Percentiles rank a stretch among this genome's conserved stretches.
Evolutionary conservation across 75 land plant genomes (phyloP).

Genomic region (Isoetes taiwanensis): DNA sequence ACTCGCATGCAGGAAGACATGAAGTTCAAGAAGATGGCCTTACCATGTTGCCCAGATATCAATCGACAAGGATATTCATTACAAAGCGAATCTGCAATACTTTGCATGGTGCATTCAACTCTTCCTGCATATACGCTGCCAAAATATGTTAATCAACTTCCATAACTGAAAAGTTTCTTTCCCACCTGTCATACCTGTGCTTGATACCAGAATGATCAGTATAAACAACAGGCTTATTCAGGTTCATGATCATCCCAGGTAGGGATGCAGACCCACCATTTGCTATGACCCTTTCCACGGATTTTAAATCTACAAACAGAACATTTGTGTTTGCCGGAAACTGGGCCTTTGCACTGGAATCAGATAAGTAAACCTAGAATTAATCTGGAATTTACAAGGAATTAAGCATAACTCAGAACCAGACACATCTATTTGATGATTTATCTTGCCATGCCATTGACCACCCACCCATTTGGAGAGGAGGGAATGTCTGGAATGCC

Average conservation of each 20-base stretch:
- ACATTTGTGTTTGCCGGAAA: slow-evolving; percentile 98
- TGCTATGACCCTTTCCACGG: slow-evolving; percentile 71
- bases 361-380: neutral
- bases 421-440: too few species aligned
- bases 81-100: slow-evolving; percentile 65
- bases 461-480: slow-evolving; percentile 57
- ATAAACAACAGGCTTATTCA: slow-evolving; percentile 62
- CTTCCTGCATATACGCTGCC: slow-evolving; percentile 79
- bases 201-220: slow-evolving; percentile 53
- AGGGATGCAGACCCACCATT: slow-evolving; percentile 37
- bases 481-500: slow-evolving; percentile 48
- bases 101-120: slow-evolving; percentile 98
- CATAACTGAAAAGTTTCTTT: too few species aligned
- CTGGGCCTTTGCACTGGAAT: slow-evolving; percentile 55
- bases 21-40: neutral
- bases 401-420: too few species aligned
- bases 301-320: slow-evolving; percentile 73
- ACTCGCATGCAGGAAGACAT: neutral
- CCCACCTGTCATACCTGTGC: too few species aligned
- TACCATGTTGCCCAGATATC: slow-evolving; percentile 48
- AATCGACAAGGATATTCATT: slow-evolving; percentile 39
- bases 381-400: too few species aligned
- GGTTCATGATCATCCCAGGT: slow-evolving; percentile 90
- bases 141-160: too few species aligned
- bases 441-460: too few species aligned